These are phyloP conservation scores for Boletus reticuloceps DNA, from an alignment of 768 basidiomycete species.

Conservation along the genomic window DNA sequence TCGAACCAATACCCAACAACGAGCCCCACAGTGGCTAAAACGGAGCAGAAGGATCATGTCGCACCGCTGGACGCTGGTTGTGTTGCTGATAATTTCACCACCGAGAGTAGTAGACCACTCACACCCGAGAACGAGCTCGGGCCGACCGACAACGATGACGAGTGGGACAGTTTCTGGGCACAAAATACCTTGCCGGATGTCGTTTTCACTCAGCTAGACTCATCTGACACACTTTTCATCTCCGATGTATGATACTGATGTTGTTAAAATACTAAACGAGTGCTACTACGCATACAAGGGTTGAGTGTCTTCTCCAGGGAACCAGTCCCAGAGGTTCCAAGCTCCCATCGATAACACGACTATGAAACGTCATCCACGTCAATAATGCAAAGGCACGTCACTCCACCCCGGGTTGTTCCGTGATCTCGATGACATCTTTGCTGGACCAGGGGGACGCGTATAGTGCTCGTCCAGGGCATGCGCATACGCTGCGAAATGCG, in stretches of 20 bases:
- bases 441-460: constrained; percentile 13
- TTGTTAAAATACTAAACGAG: constrained; percentile 1
- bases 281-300: not conserved
- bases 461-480: constrained; percentile 23
- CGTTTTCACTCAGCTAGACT: constrained; percentile 25
- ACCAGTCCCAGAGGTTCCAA: constrained; percentile 14
- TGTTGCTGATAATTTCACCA: constrained; percentile 25
- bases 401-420: constrained; percentile 20
- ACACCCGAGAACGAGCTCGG: constrained; percentile 28
- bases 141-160: constrained; percentile 31
- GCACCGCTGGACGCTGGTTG: constrained; percentile 38
- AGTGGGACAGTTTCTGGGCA: constrained; percentile 50
- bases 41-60: constrained; percentile 17
- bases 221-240: not conserved
- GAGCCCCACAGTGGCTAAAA: not conserved
- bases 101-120: constrained; percentile 8
- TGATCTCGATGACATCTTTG: constrained; percentile 3
- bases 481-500: constrained; percentile 19
- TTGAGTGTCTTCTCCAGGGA: not conserved
- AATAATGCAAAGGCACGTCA: constrained; percentile 20
- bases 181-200: constrained; percentile 42
- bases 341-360: not conserved
- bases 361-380: no score
- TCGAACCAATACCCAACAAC: constrained; percentile 9
- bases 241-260: constrained; percentile 15